Evolutionary conservation across 805 yeast genomes (phyloP), one percentile per base, ranked within the genome.

Genomic region (Nakazawaea populi): DNA sequence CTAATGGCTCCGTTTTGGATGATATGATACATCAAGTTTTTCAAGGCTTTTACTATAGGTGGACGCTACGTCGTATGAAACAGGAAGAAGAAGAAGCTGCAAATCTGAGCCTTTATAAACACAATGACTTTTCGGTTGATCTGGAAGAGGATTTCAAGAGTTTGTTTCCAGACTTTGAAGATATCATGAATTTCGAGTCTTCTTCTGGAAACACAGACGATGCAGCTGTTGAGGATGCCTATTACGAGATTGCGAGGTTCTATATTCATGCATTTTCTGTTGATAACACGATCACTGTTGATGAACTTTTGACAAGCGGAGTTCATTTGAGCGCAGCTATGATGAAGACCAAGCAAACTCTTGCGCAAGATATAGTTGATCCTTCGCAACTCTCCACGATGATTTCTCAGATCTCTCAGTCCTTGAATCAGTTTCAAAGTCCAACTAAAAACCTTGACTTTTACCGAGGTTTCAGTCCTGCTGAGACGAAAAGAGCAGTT

Each of bases 81-180:
- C 71, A 75, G 46, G 89, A 87, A 56, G 84, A 87, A 57, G 78
- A 77, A 40, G 82, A 74, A 14, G 77, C 80, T 3, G 77, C 77
- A 48, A 77, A 80, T 41, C 78, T 80, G 1, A 81, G 85, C 14
- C 70, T 89, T 38, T 91, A 79, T 68, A 85, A 77, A 60, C 85
- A 77, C 59, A 67, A 75, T 30, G 89, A 84, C 54, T 78, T 80
- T 2, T 78, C 79, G 2, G 76, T 74, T 14, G 89, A 87, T 51
- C 77, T 79, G 3, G 97, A 89, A 55, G 81, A 76, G n/a, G 97
- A 91, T 49, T 89, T 91, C 69, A 77, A 70, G 58, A 61, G 61
- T n/a, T 63, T 91, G 68, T 92, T 92, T 75, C 97, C 97, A 0
- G 96, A 89, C 62, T 89, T 80, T 55, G 96, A 87, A 46, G 87